Evolutionary conservation across 257 asterid genomes (phyloP), one percentile per base, ranked within the genome.

Genomic region (Salvia splendens): DNA sequence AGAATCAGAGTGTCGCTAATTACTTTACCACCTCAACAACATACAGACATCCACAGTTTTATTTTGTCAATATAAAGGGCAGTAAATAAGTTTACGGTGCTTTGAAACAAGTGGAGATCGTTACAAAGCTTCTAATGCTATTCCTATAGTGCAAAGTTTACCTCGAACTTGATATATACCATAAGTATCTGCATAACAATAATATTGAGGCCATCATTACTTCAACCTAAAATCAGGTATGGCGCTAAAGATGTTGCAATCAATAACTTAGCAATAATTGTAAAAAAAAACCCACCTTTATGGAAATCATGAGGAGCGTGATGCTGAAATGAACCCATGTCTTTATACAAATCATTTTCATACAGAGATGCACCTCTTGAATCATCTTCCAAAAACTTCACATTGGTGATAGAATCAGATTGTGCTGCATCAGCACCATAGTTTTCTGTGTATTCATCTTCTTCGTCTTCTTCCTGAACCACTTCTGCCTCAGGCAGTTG

Each of bases 251-350:
- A 52, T 53, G 73, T 43, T 28, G 16, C 1, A 7, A 30, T 14
- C 17, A 16, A 61, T 56, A 43, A 5, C 33, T 50, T 47, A 36
- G 17, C 5, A 38, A 66, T 43, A 72, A 41, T 10, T 11, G 30
- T 16, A 36, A 43, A 43, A 68, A 68, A 49, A 49, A 71, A 65
- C 76, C 76, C 77, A 84, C 96, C 96, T 81, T 79, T 86, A 43
- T 64, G 79, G 43, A 69, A 72, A 41, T 78, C 76, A 54, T 72
- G 87, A 76, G 73, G 87, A 76, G 69, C 52, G 70, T 75, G 88
- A 71, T 84, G 84, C 58, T 77, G 89, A 77, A 78, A 92, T 12
- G 86, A 62, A 6, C 80, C 81, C 60, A 75, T 79, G 71, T 78
- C 84, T 40, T 67, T 50, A 53, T 82, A 85, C 67, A 78, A 67